These are phyloP conservation scores for Tripidium arundinaceum DNA, from an alignment of 202 grass and related monocot genomes.

Conservation along the genomic window DNA sequence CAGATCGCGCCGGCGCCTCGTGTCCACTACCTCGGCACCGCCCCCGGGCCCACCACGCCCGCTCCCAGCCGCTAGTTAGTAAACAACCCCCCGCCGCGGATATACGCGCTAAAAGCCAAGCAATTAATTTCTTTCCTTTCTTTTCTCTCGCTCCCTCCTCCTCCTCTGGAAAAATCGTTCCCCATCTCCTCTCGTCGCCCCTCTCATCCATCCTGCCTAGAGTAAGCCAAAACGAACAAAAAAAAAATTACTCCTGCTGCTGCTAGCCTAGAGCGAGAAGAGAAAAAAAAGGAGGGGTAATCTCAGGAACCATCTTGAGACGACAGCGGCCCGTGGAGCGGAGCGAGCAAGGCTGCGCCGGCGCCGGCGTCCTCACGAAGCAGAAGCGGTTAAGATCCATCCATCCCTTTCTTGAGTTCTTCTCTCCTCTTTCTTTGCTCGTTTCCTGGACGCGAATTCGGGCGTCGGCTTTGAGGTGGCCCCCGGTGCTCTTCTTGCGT, in stretches of 20 bases:
- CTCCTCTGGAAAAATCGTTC: background rate
- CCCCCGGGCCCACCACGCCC: slow-evolving; percentile 29
- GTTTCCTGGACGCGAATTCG: background rate
- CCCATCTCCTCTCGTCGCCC: background rate
- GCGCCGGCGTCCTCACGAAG: background rate
- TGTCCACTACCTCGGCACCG: slow-evolving; percentile 49
- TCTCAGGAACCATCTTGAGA: slow-evolving; percentile 35
- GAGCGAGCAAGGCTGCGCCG: background rate
- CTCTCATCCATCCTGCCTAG: background rate
- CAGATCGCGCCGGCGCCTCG: slow-evolving; percentile 31
- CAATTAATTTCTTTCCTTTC: background rate
- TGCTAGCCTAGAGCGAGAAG: background rate
- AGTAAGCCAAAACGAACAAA: background rate
- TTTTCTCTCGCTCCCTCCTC: no score
- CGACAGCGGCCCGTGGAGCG: background rate
- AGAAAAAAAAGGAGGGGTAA: background rate
- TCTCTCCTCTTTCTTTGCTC: background rate
- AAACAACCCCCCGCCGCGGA: background rate
- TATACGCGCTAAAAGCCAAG: background rate
- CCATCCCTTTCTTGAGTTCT: background rate
- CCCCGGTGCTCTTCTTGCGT: background rate
- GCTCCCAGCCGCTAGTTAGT: slow-evolving; percentile 44
- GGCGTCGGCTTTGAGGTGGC: background rate
- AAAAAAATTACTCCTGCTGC: background rate
- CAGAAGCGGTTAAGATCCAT: background rate